These are phyloP conservation scores for Juncus inflexus DNA, from an alignment of 176 grass and related monocot genomes.

Conservation along the genomic window DNA sequence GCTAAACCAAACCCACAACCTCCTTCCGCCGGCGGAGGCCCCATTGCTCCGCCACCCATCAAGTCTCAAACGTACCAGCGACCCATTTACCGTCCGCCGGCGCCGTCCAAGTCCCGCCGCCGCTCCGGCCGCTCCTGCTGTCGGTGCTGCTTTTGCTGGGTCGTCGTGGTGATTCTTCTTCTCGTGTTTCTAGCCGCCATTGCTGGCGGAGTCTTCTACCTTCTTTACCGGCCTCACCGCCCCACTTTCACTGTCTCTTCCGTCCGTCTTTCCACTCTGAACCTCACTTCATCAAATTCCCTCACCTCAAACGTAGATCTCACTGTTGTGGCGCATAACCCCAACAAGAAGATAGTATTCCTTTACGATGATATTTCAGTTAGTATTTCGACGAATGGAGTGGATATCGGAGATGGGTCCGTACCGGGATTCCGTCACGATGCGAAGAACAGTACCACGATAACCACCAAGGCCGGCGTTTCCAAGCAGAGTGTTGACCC, in stretches of 20 bases:
- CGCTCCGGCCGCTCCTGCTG: constrained; percentile 57
- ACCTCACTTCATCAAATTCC: constrained; percentile 43
- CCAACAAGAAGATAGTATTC: constrained; percentile 91
- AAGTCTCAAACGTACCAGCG: constrained; percentile 83
- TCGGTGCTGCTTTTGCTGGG: constrained; percentile 72
- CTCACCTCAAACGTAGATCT: constrained; percentile 63
- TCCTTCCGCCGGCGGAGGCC: constrained; percentile 26
- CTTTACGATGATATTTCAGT: constrained; percentile 83
- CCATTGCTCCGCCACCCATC: constrained; percentile 30
- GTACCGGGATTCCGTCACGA: constrained; percentile 70
- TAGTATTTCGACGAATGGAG: constrained; percentile 47
- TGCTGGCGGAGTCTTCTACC: constrained; percentile 67
- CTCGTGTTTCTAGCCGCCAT: constrained; percentile 67
- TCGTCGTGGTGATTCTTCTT: constrained; percentile 48
- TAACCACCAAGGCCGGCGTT: constrained; percentile 53
- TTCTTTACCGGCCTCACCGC: constrained; percentile 82
- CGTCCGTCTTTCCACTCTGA: constrained; percentile 52
- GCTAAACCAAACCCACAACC: constrained; percentile 66
- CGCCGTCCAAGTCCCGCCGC: constrained; percentile 40
- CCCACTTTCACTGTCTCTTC: constrained; percentile 70
- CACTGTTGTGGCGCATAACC: constrained; percentile 66
- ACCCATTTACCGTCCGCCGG: constrained; percentile 70
- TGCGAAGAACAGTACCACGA: constrained; percentile 68
- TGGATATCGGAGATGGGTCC: constrained; percentile 59
- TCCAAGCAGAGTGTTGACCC: constrained; percentile 59